These are phyloP conservation scores for Boletus smithii DNA, from an alignment of 1,284 basidiomycete genomes.

Conservation along the genomic window DNA sequence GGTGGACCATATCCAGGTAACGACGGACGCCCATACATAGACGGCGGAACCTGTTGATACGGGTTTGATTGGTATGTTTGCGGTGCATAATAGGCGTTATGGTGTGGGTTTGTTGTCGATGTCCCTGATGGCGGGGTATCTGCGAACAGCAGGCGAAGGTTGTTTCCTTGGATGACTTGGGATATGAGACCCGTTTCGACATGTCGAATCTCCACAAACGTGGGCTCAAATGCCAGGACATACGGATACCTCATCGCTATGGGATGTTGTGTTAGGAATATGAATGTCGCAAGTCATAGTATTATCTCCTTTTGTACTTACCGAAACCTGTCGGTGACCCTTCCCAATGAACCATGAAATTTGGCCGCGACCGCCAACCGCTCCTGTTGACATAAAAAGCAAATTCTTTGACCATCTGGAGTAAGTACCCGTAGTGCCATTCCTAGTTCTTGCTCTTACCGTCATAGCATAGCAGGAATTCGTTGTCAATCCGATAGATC, in stretches of 20 bases:
- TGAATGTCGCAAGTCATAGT: not conserved
- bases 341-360: constrained; percentile 98
- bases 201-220: constrained; percentile 95
- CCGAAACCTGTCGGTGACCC: constrained; percentile 92
- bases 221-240: constrained; percentile 94
- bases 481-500: constrained; percentile 95
- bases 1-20: constrained; percentile 43
- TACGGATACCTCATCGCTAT: constrained; percentile 95
- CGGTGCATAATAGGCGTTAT: constrained; percentile 35
- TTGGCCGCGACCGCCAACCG: constrained; percentile 85
- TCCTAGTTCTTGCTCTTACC: constrained; percentile 47
- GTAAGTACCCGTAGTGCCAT: constrained; percentile 8
- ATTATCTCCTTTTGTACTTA: constrained; percentile 40
- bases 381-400: constrained; percentile 99
- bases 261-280: constrained; percentile 7
- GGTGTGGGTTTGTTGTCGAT: constrained; percentile 38
- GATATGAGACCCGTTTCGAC: constrained; percentile 91
- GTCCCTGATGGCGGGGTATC: constrained; percentile 88
- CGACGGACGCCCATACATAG: constrained; percentile 35
- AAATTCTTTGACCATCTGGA: constrained; percentile 63
- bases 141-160: constrained; percentile 87
- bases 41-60: constrained; percentile 33
- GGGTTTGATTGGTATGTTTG: constrained; percentile 36
- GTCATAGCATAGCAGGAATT: constrained; percentile 97
- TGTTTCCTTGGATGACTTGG: constrained; percentile 93